Conservation (phyloP, 2,329 filamentous ascomycete species). For the Penicillium glabrum region DNA sequence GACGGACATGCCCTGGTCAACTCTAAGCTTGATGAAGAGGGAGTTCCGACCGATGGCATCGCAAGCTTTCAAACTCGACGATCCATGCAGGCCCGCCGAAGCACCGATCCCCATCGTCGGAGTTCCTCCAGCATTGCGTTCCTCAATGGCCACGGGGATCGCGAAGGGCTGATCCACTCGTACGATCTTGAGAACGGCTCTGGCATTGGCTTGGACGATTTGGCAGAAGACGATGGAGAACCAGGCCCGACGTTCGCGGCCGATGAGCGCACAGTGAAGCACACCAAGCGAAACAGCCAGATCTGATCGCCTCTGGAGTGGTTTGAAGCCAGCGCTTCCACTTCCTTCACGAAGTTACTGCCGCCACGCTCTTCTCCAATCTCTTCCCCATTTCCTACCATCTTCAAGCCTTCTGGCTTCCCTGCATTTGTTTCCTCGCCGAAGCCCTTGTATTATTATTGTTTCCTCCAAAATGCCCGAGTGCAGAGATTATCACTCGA, state of each 20-base stretch:
- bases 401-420: slow-evolving; percentile 8
- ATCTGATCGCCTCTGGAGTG: slow-evolving; percentile 14
- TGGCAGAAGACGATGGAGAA: slow-evolving; percentile 64
- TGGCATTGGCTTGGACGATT: slow-evolving; percentile 73
- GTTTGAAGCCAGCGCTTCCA: slow-evolving; percentile 10
- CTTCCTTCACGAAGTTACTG: slow-evolving; percentile 27
- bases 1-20: slow-evolving; percentile 69
- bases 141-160: slow-evolving; percentile 60
- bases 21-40: slow-evolving; percentile 59
- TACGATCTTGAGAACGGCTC: slow-evolving; percentile 79
- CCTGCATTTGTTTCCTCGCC: slow-evolving; percentile 4
- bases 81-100: slow-evolving; percentile 88
- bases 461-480: slow-evolving; percentile 22
- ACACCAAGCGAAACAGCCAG: slow-evolving; percentile 34
- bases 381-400: slow-evolving; percentile 4
- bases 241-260: slow-evolving; percentile 37
- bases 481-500: slow-evolving; percentile 13
- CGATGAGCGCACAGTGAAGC: slow-evolving; percentile 25
- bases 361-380: slow-evolving; percentile 21
- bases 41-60: slow-evolving; percentile 86
- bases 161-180: slow-evolving; percentile 79
- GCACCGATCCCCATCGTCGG: slow-evolving; percentile 57
- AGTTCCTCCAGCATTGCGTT: slow-evolving; percentile 63
- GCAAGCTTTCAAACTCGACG: slow-evolving; percentile 85
- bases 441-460: slow-evolving; percentile 26